A percentile compares a stretch with the other conserved stretches of the same genome.
These are phyloP conservation scores for Mortierella sp. DNA, from an alignment of 371 early-diverging fungal genomes.

Conservation along the genomic window DNA sequence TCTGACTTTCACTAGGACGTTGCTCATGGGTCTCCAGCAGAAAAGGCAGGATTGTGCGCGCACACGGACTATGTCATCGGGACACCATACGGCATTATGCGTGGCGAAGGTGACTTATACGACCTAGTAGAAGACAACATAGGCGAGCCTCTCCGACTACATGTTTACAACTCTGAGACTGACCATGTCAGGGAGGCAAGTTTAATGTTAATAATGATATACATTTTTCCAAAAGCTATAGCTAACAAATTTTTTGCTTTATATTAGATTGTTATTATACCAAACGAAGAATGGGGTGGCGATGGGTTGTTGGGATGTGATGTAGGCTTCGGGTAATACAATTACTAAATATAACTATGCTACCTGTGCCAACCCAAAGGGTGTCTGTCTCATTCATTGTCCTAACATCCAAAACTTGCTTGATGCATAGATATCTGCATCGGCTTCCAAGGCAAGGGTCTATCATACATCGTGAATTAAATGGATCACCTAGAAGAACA, in stretches of 20 bases:
- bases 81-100: slow-evolving; percentile 70
- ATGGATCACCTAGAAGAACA: slow-evolving; percentile 22
- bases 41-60: slow-evolving; percentile 75
- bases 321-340: slow-evolving; percentile 70
- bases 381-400: neutral
- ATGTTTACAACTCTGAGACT: slow-evolving; percentile 75
- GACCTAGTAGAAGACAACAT: slow-evolving; percentile 71
- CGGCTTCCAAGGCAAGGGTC: slow-evolving; percentile 47
- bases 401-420: neutral
- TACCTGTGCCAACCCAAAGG: too few species aligned
- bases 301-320: slow-evolving; percentile 77
- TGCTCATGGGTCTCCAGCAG: slow-evolving; percentile 71
- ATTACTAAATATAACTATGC: neutral
- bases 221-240: too few species aligned
- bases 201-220: neutral
- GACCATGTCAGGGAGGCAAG: slow-evolving; percentile 76
- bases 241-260: neutral
- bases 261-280: slow-evolving; percentile 71
- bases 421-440: slow-evolving; percentile 39
- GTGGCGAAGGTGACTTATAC: slow-evolving; percentile 76
- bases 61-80: slow-evolving; percentile 80
- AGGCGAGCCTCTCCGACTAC: slow-evolving; percentile 72
- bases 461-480: slow-evolving; percentile 18
- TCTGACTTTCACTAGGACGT: slow-evolving; percentile 33
- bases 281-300: slow-evolving; percentile 81